Evolutionary conservation across 2,329 filamentous ascomycete species (phyloP), one percentile per base, ranked within the genome.

Genomic region (Elsinoe arachidis): DNA sequence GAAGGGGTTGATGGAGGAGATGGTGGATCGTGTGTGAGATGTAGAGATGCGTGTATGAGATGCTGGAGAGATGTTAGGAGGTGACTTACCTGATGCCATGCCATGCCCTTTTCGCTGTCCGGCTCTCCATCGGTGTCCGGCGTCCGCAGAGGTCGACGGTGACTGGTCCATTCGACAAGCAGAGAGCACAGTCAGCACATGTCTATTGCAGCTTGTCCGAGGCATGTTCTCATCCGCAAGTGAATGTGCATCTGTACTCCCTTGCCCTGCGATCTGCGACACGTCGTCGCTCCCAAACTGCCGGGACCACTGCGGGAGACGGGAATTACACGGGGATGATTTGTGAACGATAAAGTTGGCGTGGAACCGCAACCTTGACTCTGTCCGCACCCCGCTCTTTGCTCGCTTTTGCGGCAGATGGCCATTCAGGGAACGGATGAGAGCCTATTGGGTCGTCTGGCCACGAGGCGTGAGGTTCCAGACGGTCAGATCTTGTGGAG

Each of bases 111-210:
- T 21, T 53, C 49, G 49, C 39, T 55, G 53, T 55, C 39, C 53
- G 53, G 53, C 53, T 55, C 53, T 55, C 53, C 53, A 55, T 55
- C 39, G 53, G 39, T 55, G 53, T 55, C 53, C 53, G 53, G 49
- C 7, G 34, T 17, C 34, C 49, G 33, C 26, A 9, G 26, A 53
- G n/a, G 12, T 23, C n/a, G 34, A 38, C 49, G 34, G 49, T 53
- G 49, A 53, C 41, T 46, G 19, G 19, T 19, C 19, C 11, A 14
- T 23, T 37, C 14, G 33, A 17, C 26, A 35, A n/a, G 9, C 34
- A 34, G 3, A 37, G 15, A 19, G 19, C 15, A 21, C 15, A 26
- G n/a, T 46, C 7, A 30, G 26, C 26, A 30, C 26, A 30, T 30
- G 26, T 46, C 19, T 19, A 46, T 46, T 23, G 12, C 41, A 46